These are phyloP conservation scores for Catenaria anguillulae DNA, from an alignment of 371 early-diverging fungal genomes.

Conservation along the genomic window DNA sequence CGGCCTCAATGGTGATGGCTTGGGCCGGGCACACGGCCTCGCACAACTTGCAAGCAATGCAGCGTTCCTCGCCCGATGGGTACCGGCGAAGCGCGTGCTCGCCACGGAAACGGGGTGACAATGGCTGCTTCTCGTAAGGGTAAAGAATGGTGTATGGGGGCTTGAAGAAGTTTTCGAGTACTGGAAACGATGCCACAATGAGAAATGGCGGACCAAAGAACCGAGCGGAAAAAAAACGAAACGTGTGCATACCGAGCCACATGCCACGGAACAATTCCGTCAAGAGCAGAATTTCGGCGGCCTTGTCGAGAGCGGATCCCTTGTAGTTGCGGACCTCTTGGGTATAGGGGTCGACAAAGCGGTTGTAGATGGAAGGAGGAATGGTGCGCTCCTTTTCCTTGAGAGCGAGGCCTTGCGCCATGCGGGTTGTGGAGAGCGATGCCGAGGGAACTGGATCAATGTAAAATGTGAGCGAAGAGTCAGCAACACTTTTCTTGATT, in stretches of 20 bases:
- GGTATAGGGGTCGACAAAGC: not conserved
- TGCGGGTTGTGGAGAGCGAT: not conserved
- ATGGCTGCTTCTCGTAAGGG: slow-evolving; percentile 88
- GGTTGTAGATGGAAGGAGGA: slow-evolving; percentile 1
- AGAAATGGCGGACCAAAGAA: no score
- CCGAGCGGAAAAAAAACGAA: no score
- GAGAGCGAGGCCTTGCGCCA: not conserved
- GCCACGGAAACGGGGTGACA: slow-evolving; percentile 89
- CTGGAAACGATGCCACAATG: not conserved
- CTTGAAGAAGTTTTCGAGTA: slow-evolving; percentile 84
- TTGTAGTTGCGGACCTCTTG: slow-evolving; percentile 7
- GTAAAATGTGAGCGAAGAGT: no score
- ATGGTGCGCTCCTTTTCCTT: not conserved
- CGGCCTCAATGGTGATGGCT: slow-evolving; percentile 97
- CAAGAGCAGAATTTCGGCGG: slow-evolving; percentile 66
- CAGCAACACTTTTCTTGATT: no score
- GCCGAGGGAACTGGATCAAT: no score
- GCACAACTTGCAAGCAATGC: slow-evolving; percentile 95
- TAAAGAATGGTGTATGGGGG: slow-evolving; percentile 92
- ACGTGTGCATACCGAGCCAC: slow-evolving; percentile 43
- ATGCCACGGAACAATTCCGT: slow-evolving; percentile 84
- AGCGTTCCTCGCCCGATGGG: slow-evolving; percentile 94
- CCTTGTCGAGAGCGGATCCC: slow-evolving; percentile 43
- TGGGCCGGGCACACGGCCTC: slow-evolving; percentile 97
- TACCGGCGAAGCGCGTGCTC: slow-evolving; percentile 94